Conservation (phyloP, 2,329 filamentous ascomycete genomes). For the Arthrobotrys entomopaga region DNA sequence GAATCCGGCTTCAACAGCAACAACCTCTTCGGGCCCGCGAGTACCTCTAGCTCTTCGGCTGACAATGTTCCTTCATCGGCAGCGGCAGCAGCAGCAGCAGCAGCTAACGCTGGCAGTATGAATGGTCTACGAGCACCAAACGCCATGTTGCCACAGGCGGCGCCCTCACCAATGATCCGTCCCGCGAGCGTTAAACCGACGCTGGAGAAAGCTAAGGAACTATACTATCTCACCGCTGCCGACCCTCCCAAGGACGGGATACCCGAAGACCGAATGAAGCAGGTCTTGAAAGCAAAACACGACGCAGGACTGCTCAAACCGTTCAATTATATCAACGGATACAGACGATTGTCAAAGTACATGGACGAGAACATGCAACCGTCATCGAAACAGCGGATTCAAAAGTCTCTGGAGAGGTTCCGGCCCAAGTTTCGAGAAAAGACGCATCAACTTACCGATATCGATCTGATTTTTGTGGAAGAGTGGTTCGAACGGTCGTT, state of each 20-base stretch:
- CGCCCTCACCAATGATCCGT: constrained; percentile 51
- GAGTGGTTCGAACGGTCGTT: constrained; percentile 99
- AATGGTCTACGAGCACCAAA: constrained; percentile 56
- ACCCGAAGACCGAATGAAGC: constrained; percentile 94
- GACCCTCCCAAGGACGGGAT: constrained; percentile 82
- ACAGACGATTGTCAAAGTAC: constrained; percentile 86
- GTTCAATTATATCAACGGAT: constrained; percentile 98
- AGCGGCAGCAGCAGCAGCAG: not conserved
- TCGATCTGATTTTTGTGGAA: constrained; percentile 92
- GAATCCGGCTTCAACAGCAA: constrained; percentile 44
- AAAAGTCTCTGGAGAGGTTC: constrained; percentile 90
- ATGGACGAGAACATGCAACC: constrained; percentile 89
- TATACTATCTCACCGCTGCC: constrained; percentile 94
- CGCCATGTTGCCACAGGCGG: constrained; percentile 53
- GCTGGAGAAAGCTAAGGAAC: constrained; percentile 74
- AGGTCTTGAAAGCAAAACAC: constrained; percentile 92
- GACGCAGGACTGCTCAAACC: constrained; percentile 93
- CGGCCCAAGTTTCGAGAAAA: constrained; percentile 95
- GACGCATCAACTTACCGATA: constrained; percentile 89
- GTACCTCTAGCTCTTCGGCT: constrained; percentile 42
- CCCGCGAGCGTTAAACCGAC: constrained; percentile 54
- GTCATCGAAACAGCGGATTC: constrained; percentile 85
- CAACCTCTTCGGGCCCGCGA: constrained; percentile 55
- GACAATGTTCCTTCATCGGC: constrained; percentile 44
- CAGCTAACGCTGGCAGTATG: constrained; percentile 42